phyloP scores from a whole-genome alignment of 148 eudicot genomes.

The Chenopodium suecicum region DNA sequence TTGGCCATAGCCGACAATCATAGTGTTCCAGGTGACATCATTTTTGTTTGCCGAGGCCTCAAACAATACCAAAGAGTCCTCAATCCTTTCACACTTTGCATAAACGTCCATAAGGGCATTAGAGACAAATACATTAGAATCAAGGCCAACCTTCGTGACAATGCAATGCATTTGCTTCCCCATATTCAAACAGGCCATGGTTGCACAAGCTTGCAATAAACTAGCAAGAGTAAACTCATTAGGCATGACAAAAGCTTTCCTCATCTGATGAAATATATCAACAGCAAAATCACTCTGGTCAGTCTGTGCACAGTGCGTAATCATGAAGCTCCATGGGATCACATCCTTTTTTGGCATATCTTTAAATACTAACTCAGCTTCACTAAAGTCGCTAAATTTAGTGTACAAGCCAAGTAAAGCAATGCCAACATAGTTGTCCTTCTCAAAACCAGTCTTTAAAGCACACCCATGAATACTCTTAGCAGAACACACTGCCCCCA shows the following conservation, averaged over 20 bases:
- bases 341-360: conserved; percentile 64
- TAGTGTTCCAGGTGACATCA: conserved; percentile 84
- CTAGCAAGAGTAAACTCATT: conserved; percentile 83
- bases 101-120: conserved; percentile 89
- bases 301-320: conserved; percentile 76
- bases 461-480: conserved; percentile 59
- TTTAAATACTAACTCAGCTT: conserved; percentile 61
- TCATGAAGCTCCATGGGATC: conserved; percentile 85
- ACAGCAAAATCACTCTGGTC: conserved; percentile 56
- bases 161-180: conserved; percentile 67
- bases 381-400: conserved; percentile 51
- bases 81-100: conserved; percentile 76
- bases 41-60: conserved; percentile 46
- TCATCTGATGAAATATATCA: conserved; percentile 59
- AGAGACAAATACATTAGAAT: conserved; percentile 51
- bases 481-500: conserved; percentile 42
- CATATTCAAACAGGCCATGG: conserved; percentile 34
- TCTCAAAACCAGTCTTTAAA: conserved; percentile 59
- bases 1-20: conserved; percentile 76
- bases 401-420: conserved; percentile 77
- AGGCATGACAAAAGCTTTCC: conserved; percentile 55
- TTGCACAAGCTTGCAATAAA: conserved; percentile 74
- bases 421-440: conserved; percentile 59
- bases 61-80: conserved; percentile 55
- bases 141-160: conserved; percentile 62